Base-by-base conservation (phyloP, 345 rosid species). In the Eucalyptus coolabah region DNA sequence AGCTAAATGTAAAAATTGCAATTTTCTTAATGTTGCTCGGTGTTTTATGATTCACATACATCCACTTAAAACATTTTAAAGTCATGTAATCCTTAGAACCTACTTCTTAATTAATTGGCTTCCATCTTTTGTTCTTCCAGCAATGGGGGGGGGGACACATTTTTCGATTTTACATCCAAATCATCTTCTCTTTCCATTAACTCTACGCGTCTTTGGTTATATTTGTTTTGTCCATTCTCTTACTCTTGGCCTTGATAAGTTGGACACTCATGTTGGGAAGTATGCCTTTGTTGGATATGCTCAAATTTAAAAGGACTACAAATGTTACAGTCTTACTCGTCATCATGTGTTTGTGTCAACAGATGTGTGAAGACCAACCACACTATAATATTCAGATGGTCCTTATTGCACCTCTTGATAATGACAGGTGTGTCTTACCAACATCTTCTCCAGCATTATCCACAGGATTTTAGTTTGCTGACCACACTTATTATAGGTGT, bases 91-190 rank as follows among this genome's bases (percentile, higher is more conserved):
- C 13, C 65, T 59, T 26, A 26, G n/a, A 59, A 9, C 3, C 30
- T 59, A 24, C 30, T 9, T 23, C 30, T 56, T 56, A 56, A 56
- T 56, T 56, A 56, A 56, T 24, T 12, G 65, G n/a, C 30, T 24
- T 26, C 14, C 65, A 59, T 4, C n/a, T 26, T 59, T 3, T 59
- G 1, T 59, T 59, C 65, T 59, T 59, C 6, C 5, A 4, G 12
- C 12, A 10, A 3, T 1, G 1, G 2, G 12, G 1, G 30, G 63
- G 30, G 14, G 1, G 1, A 24, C 14, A 11, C 30, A 6, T 10
- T 59, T 59, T 26, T 59, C 2, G 2, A 59, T 59, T 59, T 59
- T 59, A 26, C 65, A 26, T 59, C 13, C 65, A 59, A 59, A 24
- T 24, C 15, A 5, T 1, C 30, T 26, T 59, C 65, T 3, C 30